Evolutionary conservation across 441 rosid species (phyloP).

Genomic region (Populus trichocarpa): DNA sequence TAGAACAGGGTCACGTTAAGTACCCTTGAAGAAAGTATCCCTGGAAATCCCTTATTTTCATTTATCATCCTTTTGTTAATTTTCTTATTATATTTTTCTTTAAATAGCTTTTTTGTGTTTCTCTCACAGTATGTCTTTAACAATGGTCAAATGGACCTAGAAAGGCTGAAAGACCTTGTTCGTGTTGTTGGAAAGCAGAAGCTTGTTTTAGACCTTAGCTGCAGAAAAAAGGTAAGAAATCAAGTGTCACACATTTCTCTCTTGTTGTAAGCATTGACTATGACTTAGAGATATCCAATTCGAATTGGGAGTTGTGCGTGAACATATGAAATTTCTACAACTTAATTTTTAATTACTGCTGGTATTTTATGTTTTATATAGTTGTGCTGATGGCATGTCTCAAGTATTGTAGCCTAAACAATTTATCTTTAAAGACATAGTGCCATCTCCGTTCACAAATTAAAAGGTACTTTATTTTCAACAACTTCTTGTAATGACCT

Average conservation of each 20-base stretch:
- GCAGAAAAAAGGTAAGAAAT: constrained; percentile 74
- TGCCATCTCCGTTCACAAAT: neutral
- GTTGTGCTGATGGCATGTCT: neutral
- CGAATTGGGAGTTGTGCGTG: neutral
- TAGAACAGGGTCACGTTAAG: neutral
- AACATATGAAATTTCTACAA: neutral
- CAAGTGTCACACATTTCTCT: neutral
- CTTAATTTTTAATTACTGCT: neutral
- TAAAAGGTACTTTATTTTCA: neutral
- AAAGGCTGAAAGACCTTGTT: constrained; percentile 80
- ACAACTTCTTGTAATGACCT: neutral
- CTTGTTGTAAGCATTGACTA: neutral
- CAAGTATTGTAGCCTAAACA: neutral
- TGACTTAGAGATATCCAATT: neutral
- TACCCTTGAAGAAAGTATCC: neutral
- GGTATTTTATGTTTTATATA: neutral
- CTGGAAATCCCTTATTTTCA: neutral
- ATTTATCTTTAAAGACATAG: neutral
- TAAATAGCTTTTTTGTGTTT: constrained; percentile 7
- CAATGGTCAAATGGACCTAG: constrained; percentile 82
- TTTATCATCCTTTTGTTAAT: neutral
- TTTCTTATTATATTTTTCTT: neutral
- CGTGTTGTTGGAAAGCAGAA: constrained; percentile 66
- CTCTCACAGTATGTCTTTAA: constrained; percentile 78
- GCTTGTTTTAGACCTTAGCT: constrained; percentile 89